These are phyloP conservation scores for Pistacia vera DNA, from an alignment of 345 rosid genomes.

Conservation along the genomic window DNA sequence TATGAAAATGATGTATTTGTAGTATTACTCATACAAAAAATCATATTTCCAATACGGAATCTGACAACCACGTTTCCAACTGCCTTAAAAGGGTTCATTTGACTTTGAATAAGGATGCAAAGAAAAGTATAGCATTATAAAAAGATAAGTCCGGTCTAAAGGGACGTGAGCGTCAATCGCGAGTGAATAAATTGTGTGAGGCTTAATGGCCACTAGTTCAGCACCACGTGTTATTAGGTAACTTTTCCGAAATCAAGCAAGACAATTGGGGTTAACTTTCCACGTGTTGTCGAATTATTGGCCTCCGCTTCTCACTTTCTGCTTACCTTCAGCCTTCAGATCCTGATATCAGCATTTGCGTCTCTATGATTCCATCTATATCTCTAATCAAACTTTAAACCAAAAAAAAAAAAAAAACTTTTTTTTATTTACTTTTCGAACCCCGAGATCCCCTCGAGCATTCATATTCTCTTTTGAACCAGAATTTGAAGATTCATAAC, in stretches of 20 bases:
- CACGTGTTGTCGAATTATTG: not conserved
- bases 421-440: not conserved
- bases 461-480: not conserved
- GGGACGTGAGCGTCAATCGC: too few species aligned
- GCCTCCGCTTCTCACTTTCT: not conserved
- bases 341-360: not conserved
- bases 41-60: too few species aligned
- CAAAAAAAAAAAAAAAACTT: not conserved
- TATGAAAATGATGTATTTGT: too few species aligned
- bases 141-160: too few species aligned
- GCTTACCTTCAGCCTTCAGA: not conserved
- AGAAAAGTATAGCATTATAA: too few species aligned
- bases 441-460: not conserved
- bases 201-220: too few species aligned
- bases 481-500: slow-evolving; percentile 6
- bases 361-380: not conserved
- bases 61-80: too few species aligned
- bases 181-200: too few species aligned
- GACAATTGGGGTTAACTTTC: too few species aligned
- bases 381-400: not conserved
- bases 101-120: too few species aligned
- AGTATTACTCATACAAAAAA: too few species aligned
- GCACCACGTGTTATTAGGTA: not conserved
- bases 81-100: too few species aligned
- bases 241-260: not conserved